phyloP scores from a whole-genome alignment of 1,139 yeast species.

The Saccharomyces uvarum region DNA sequence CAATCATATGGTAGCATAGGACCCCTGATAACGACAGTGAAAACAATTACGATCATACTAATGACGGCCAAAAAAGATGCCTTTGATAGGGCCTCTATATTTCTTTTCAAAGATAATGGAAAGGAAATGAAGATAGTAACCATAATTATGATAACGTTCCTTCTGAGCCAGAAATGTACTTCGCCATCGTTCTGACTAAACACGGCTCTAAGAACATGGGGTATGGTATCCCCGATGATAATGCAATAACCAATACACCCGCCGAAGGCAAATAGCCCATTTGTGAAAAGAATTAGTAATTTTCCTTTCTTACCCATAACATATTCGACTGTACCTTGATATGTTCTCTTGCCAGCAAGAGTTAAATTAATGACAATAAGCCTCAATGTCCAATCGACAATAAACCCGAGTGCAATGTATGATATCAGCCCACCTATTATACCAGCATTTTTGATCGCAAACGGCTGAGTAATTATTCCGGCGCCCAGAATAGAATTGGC shows the following conservation, averaged over 20 bases:
- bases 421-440: slow-evolving; percentile 63
- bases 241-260: slow-evolving; percentile 93
- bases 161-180: slow-evolving; percentile 31
- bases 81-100: slow-evolving; percentile 78
- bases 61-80: slow-evolving; percentile 81
- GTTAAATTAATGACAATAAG: slow-evolving; percentile 79
- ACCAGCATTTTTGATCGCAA: slow-evolving; percentile 78
- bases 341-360: slow-evolving; percentile 65
- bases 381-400: slow-evolving; percentile 83
- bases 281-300: slow-evolving; percentile 59
- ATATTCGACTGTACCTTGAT: slow-evolving; percentile 76
- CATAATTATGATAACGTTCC: slow-evolving; percentile 61
- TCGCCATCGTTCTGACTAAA: slow-evolving; percentile 42
- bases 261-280: slow-evolving; percentile 86
- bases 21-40: slow-evolving; percentile 66
- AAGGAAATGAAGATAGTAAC: slow-evolving; percentile 70
- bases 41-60: slow-evolving; percentile 74
- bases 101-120: slow-evolving; percentile 73
- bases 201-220: slow-evolving; percentile 72
- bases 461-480: slow-evolving; percentile 90
- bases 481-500: slow-evolving; percentile 92
- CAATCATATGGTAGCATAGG: slow-evolving; percentile 47
- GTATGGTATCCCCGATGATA: slow-evolving; percentile 90
- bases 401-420: slow-evolving; percentile 50
- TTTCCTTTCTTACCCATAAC: slow-evolving; percentile 76